Conservation (phyloP, 345 rosid species). For the Lepidium didymum region DNA sequence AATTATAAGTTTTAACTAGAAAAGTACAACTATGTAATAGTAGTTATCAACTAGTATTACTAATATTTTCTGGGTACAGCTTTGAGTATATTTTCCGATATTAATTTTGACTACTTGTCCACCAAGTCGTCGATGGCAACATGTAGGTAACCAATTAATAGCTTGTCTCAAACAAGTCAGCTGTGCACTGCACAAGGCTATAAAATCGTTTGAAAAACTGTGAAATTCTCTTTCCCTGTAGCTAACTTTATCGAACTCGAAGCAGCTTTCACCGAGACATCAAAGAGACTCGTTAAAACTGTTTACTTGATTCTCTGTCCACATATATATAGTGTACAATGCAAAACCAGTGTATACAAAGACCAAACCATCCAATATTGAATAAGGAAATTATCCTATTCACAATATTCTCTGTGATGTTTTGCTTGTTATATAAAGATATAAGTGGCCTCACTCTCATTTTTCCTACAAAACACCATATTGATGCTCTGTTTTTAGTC, state of each 20-base stretch:
- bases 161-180: constrained; percentile 38
- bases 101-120: constrained; percentile 29
- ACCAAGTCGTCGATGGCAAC: constrained; percentile 30
- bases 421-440: not conserved
- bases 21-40: too few relatives aligned
- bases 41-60: too few relatives aligned
- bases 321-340: too few relatives aligned
- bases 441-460: not conserved
- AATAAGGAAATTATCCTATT: too few relatives aligned
- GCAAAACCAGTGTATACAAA: too few relatives aligned
- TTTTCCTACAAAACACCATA: constrained; percentile 16
- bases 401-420: too few relatives aligned
- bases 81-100: too few relatives aligned
- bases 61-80: too few relatives aligned
- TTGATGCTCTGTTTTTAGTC: not conserved
- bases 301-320: constrained; percentile 11
- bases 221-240: not conserved
- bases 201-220: constrained; percentile 25
- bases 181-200: constrained; percentile 47
- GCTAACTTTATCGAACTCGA: constrained; percentile 35
- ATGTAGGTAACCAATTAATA: constrained; percentile 1
- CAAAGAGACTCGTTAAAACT: constrained; percentile 1
- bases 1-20: too few relatives aligned
- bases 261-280: not conserved
- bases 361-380: too few relatives aligned